Base-by-base conservation (phyloP, 139 green algal genomes). In the Ulvella scutata region DNA sequence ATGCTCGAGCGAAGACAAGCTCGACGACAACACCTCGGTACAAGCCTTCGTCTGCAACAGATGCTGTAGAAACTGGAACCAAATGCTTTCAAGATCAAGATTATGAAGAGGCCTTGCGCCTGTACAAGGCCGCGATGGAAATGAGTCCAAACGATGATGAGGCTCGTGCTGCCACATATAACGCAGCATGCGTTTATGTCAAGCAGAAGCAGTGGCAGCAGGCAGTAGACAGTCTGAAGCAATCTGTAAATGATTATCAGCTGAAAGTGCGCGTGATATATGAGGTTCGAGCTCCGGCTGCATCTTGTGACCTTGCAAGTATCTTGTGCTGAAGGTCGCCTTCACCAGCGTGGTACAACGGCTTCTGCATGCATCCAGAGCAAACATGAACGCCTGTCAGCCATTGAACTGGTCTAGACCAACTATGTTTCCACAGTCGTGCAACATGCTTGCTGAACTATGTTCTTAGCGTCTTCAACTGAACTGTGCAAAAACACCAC, bases 101-200 rank as follows among this genome's bases (percentile, higher is more conserved):
- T 61, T 79, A 87, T 33, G 74, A 76, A 4, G 77, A 79, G 3
- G 92, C 91, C 9, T 78, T 95, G 3, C 61, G 74, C 2, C 59
- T 90, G 7, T 97, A 96, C 77, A 74, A 87, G 21, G 29, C 72
- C 3, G 89, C 90, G 0, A 74, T 94, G 78, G 34, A 85, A 3
- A 75, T 95, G 43, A 79, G 83, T 13, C 92, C 94, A 9, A 92
- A 73, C 36, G 77, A 88, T 3, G 90, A 97, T 36, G 93, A 97
- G 76, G 88, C 90, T 2, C 61, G 84, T 4, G 94, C 94, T 26
- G 94, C 92, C 3, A 76, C 90, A 28, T 98, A 97, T 82, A 98
- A 98, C 85, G 76, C 83, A 26, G 94, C 90, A 26, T 98, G 94
- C 73, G 88, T 83, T 13, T 84, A 91, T 29, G 84, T 85, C 3